Percentiles rank a stretch among this genome's conserved stretches.
phyloP scores from a whole-genome alignment of 2,329 filamentous ascomycete species.

The Blumeria graminis region DNA sequence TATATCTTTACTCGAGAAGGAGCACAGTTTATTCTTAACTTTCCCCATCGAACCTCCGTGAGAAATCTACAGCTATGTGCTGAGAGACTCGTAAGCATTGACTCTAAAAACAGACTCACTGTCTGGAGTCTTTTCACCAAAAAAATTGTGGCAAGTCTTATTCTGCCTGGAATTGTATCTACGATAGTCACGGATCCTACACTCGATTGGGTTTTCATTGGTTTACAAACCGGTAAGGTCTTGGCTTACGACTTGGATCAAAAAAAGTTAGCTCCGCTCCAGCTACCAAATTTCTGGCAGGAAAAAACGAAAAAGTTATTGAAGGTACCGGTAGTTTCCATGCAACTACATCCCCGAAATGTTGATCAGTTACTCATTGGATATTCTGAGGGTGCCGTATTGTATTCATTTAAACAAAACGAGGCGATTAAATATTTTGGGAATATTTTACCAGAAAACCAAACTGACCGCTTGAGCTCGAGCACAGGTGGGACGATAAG shows the following conservation, averaged over 20 bases:
- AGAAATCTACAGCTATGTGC: slow-evolving; percentile 61
- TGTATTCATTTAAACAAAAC: slow-evolving; percentile 91
- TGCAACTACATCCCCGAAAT: slow-evolving; percentile 75
- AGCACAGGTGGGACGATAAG: slow-evolving; percentile 34
- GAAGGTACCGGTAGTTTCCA: slow-evolving; percentile 41
- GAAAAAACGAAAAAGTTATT: slow-evolving; percentile 44
- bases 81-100: slow-evolving; percentile 64
- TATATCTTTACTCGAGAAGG: slow-evolving; percentile 70
- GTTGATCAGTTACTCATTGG: slow-evolving; percentile 77
- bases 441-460: slow-evolving; percentile 59
- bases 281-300: slow-evolving; percentile 69
- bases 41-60: slow-evolving; percentile 50
- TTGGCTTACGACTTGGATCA: slow-evolving; percentile 85
- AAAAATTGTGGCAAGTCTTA: slow-evolving; percentile 40
- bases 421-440: slow-evolving; percentile 54
- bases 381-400: slow-evolving; percentile 68
- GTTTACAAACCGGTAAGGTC: slow-evolving; percentile 60
- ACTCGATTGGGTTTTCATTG: slow-evolving; percentile 81
- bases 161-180: slow-evolving; percentile 53
- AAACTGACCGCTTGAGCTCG: slow-evolving; percentile 48
- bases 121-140: slow-evolving; percentile 61
- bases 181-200: slow-evolving; percentile 63
- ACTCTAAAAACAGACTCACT: slow-evolving; percentile 63
- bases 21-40: slow-evolving; percentile 49
- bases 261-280: slow-evolving; percentile 49